These are phyloP conservation scores for Epichloe coenophiala DNA, from an alignment of 2,329 filamentous ascomycete genomes.

Conservation along the genomic window DNA sequence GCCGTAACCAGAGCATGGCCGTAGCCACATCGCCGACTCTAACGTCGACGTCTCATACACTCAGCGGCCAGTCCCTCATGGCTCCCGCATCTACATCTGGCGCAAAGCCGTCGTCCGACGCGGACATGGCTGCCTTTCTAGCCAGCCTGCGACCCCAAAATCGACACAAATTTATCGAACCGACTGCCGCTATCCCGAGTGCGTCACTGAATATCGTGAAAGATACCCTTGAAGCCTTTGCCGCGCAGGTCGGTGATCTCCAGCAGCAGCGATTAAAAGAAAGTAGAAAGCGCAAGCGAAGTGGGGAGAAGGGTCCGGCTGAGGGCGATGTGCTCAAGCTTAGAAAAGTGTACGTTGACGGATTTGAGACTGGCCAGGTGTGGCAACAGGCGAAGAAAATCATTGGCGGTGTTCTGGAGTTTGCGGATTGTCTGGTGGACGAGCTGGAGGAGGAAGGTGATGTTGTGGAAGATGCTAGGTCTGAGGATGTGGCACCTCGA, in stretches of 20 bases:
- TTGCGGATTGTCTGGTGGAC: slow-evolving; percentile 32
- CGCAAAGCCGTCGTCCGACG: slow-evolving; percentile 18
- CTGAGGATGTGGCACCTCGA: slow-evolving; percentile 19
- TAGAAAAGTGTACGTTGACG: slow-evolving; percentile 71
- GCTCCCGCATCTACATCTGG: slow-evolving; percentile 22
- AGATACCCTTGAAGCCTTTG: slow-evolving; percentile 64
- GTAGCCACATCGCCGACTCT: slow-evolving; percentile 40
- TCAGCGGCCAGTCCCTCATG: slow-evolving; percentile 37
- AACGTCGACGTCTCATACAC: slow-evolving; percentile 51
- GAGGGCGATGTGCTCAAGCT: slow-evolving; percentile 51
- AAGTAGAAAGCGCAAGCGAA: slow-evolving; percentile 66
- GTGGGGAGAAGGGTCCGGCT: slow-evolving; percentile 27
- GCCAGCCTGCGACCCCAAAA: slow-evolving; percentile 43
- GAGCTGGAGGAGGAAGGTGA: slow-evolving; percentile 41
- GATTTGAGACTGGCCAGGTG: slow-evolving; percentile 77
- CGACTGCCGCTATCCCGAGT: slow-evolving; percentile 49
- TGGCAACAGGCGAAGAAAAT: slow-evolving; percentile 90
- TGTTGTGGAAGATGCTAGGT: slow-evolving; percentile 12
- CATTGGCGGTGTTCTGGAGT: slow-evolving; percentile 42
- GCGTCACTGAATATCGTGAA: slow-evolving; percentile 68
- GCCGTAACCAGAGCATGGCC: slow-evolving; percentile 19
- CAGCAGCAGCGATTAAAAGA: slow-evolving; percentile 57
- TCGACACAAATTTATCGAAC: slow-evolving; percentile 67
- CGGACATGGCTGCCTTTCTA: slow-evolving; percentile 36
- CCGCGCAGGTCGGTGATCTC: slow-evolving; percentile 56